A percentile compares a stretch with the other conserved stretches of the same genome.
phyloP scores from a whole-genome alignment of 2,329 filamentous ascomycete species.

The Ramularia endophylla region DNA sequence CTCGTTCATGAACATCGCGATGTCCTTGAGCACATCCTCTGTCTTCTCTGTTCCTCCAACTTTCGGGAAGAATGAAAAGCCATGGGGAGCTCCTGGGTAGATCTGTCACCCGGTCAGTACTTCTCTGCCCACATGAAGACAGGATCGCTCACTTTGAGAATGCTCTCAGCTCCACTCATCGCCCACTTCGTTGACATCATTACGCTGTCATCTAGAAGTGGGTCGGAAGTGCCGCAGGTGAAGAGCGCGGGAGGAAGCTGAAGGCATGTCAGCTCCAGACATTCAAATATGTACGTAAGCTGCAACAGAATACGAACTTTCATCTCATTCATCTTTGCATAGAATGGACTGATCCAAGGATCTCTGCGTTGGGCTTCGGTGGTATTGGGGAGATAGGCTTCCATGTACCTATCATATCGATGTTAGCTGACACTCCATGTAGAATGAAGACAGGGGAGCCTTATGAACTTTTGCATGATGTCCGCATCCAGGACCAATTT shows the following conservation, averaged over 20 bases:
- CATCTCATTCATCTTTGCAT: constrained; percentile 37
- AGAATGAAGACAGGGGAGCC: constrained; percentile 5
- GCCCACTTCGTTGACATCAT: constrained; percentile 52
- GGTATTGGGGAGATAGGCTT: constrained; percentile 41
- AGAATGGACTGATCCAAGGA: constrained; percentile 46
- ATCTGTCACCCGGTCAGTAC: no score
- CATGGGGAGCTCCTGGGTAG: constrained; percentile 45
- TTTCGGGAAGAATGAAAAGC: constrained; percentile 42
- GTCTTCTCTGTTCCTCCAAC: constrained; percentile 31
- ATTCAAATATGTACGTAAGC: no score
- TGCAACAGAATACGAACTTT: no score
- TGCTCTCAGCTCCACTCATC: constrained; percentile 45
- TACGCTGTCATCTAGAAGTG: constrained; percentile 47
- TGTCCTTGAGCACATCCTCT: constrained; percentile 36
- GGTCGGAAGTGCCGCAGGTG: constrained; percentile 50
- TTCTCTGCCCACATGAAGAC: no score
- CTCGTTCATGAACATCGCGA: constrained; percentile 34
- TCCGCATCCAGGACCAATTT: constrained; percentile 42
- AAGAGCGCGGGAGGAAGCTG: constrained; percentile 50
- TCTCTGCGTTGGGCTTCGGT: constrained; percentile 38
- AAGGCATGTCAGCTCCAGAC: no score
- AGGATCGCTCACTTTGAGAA: constrained; percentile 41
- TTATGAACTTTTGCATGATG: constrained; percentile 36
- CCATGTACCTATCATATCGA: constrained; percentile 33
- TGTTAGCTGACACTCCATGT: not conserved